Conservation (phyloP, 1,284 basidiomycete species). For the Austroboletus niveus region DNA sequence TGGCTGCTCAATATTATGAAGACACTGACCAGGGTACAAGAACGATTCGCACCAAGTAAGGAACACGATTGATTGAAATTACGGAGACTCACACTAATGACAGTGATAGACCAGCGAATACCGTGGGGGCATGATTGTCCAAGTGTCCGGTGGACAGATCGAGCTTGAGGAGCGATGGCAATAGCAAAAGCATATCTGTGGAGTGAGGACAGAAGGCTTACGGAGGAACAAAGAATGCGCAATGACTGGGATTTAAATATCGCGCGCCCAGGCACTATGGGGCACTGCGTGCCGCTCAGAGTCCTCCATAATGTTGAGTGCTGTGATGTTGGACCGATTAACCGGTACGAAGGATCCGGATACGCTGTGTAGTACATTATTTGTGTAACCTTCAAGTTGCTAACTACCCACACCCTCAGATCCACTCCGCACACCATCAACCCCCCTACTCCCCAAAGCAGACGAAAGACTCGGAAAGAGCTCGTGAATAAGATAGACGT, state of each 20-base stretch:
- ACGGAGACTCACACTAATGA: constrained; percentile 8
- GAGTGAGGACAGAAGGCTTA: neutral
- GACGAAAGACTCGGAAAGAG: neutral
- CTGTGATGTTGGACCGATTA: too few species aligned
- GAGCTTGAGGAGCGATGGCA: neutral
- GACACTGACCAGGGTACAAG: constrained; percentile 1
- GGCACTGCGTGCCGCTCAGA: constrained; percentile 6
- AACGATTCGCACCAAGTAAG: neutral
- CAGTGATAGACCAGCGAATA: constrained; percentile 16
- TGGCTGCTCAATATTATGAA: constrained; percentile 25
- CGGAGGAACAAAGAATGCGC: neutral
- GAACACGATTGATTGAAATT: neutral
- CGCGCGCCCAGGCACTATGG: neutral
- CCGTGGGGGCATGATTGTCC: constrained; percentile 6
- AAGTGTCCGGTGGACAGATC: constrained; percentile 1
- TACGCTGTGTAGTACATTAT: too few species aligned
- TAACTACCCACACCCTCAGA: neutral
- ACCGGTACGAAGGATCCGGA: too few species aligned
- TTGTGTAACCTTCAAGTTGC: too few species aligned
- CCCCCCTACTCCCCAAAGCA: neutral
- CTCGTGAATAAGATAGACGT: too few species aligned
- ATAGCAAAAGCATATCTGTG: neutral
- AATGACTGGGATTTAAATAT: neutral
- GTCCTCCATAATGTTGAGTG: too few species aligned
- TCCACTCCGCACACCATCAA: neutral